Evolutionary conservation across 768 basidiomycete genomes (phyloP).

Genomic region (Macrolepiota fuliginosa): DNA sequence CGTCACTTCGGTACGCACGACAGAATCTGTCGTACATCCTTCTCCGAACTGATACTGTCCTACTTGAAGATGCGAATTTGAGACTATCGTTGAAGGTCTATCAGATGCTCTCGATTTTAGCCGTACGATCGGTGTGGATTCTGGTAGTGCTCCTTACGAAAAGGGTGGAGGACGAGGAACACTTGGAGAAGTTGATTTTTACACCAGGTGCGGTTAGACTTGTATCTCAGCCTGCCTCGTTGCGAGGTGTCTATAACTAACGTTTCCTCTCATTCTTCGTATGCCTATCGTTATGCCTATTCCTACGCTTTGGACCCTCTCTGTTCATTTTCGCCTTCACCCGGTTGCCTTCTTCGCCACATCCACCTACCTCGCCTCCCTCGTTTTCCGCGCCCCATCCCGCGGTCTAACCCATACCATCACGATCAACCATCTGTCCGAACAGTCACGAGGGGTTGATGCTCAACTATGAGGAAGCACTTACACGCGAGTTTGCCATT

Average conservation of each 20-base stretch:
- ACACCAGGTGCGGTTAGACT: constrained; percentile 63
- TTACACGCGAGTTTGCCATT: constrained; percentile 69
- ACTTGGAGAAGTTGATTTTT: constrained; percentile 89
- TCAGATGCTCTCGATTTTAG: constrained; percentile 94
- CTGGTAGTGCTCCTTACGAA: constrained; percentile 54
- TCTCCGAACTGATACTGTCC: not conserved
- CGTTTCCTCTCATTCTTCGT: not conserved
- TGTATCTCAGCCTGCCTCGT: not conserved
- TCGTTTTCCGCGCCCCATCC: not conserved
- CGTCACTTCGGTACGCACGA: constrained; percentile 59
- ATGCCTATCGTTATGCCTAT: not conserved
- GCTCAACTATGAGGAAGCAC: constrained; percentile 88
- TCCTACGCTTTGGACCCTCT: not conserved
- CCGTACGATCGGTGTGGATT: constrained; percentile 76
- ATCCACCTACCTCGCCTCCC: not conserved
- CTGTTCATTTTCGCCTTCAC: not conserved
- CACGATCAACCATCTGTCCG: not conserved
- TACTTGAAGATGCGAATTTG: constrained; percentile 67
- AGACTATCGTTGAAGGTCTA: constrained; percentile 78
- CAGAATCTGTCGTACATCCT: constrained; percentile 2
- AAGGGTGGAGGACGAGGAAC: constrained; percentile 67
- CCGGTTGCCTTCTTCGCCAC: not conserved
- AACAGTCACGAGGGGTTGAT: constrained; percentile 88
- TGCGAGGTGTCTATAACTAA: not conserved
- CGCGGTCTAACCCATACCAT: constrained; percentile 4